A percentile compares a stretch with the other conserved stretches of the same genome.
Evolutionary conservation across 441 rosid genomes (phyloP).

Genomic region (Corymbia calophylla): DNA sequence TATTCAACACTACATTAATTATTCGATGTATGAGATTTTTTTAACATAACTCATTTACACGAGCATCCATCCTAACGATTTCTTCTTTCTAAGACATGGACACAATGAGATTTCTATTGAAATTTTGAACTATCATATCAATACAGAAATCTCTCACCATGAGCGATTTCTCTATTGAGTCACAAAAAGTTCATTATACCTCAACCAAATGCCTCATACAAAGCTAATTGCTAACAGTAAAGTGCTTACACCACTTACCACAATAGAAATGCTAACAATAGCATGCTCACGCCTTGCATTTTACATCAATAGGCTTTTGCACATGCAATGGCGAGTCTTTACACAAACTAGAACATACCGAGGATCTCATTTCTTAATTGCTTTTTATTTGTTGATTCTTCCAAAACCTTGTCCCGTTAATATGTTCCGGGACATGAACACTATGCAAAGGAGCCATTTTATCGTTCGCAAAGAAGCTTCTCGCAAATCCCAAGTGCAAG

Average conservation of each 20-base stretch:
- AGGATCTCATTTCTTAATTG: neutral
- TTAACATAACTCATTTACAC: no score
- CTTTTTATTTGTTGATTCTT: neutral
- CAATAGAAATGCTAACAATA: neutral
- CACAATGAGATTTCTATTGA: neutral
- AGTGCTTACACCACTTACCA: neutral
- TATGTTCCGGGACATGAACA: neutral
- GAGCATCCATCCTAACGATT: neutral
- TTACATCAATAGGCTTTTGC: neutral
- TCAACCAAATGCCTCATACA: neutral
- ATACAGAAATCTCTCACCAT: neutral
- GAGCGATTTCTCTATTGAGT: neutral
- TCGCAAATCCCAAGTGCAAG: neutral
- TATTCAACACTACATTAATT: no score
- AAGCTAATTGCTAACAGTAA: neutral
- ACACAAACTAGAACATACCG: neutral
- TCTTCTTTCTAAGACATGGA: neutral
- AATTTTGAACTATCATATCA: neutral
- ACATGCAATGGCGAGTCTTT: neutral
- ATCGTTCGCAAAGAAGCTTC: neutral
- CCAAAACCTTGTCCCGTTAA: neutral
- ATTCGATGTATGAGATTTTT: no score
- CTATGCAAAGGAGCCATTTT: neutral
- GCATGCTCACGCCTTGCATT: neutral
- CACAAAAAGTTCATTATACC: neutral